Evolutionary conservation across 768 basidiomycete genomes (phyloP).

Genomic region (Termitomyces sp.): DNA sequence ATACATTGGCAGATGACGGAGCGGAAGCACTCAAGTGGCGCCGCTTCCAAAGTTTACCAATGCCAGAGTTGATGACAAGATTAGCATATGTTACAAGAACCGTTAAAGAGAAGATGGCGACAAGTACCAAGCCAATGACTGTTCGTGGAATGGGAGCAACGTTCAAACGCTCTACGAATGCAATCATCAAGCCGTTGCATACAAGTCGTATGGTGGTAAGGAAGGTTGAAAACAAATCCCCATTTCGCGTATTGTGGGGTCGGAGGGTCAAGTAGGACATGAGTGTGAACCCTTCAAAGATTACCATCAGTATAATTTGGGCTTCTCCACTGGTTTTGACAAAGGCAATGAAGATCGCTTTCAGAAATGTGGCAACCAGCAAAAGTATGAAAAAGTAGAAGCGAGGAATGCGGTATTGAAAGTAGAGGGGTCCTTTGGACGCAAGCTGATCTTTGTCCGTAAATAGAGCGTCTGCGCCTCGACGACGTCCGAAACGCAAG

Average conservation of each 20-base stretch:
- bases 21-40: slow-evolving; percentile 1
- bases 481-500: slow-evolving; percentile 36
- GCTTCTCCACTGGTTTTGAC: slow-evolving; percentile 55
- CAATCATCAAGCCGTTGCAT: slow-evolving; percentile 67
- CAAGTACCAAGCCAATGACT: slow-evolving; percentile 71
- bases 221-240: slow-evolving; percentile 65
- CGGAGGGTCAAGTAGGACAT: slow-evolving; percentile 45
- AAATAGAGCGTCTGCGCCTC: slow-evolving; percentile 25
- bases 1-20: slow-evolving; percentile 23
- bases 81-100: slow-evolving; percentile 69
- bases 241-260: slow-evolving; percentile 64
- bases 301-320: slow-evolving; percentile 63
- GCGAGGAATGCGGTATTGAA: slow-evolving; percentile 59
- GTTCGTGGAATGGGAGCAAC: slow-evolving; percentile 77
- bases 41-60: slow-evolving; percentile 26
- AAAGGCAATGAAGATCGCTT: slow-evolving; percentile 69
- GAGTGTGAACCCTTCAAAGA: slow-evolving; percentile 62
- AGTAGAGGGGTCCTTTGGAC: slow-evolving; percentile 55
- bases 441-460: slow-evolving; percentile 28
- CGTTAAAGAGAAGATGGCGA: slow-evolving; percentile 67
- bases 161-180: slow-evolving; percentile 63
- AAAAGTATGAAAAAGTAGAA: slow-evolving; percentile 64
- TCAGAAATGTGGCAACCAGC: slow-evolving; percentile 54
- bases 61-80: slow-evolving; percentile 45
- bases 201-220: slow-evolving; percentile 64